Evolutionary conservation across 129 eudicot genomes (phyloP), one percentile per base, ranked within the genome.

Genomic region (Smallanthus sonchifolius): DNA sequence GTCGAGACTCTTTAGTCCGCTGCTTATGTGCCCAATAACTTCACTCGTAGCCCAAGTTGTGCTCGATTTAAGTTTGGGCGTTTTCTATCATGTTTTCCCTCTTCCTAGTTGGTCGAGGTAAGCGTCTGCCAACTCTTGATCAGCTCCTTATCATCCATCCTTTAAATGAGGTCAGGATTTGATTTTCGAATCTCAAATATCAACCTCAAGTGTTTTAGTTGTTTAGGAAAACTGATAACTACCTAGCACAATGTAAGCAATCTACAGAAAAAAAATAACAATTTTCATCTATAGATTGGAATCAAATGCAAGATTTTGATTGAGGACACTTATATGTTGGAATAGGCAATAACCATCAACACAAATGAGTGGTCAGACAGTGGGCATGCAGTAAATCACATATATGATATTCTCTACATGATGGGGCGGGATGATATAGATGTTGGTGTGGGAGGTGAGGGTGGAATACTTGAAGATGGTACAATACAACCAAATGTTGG

Each of bases 361-460:
- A 17, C 95, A 39, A 92, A 92, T 57, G 83, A 86, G 75, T 92
- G 98, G 98, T 84, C 95, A 4, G 59, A 92, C 57, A 84, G 92
- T 6, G 98, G 98, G 16, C 98, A 92, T 65, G 90, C 98, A 3
- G 95, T 89, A 47, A 87, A 92, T 83, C 98, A 92, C 14, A 67
- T 89, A 19, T 92, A 92, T 49, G 96, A 92, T 75, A 56, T 89
- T 9, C 96, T 92, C 65, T 87, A 85, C 84, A 92, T 92, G 98
- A 89, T 89, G 98, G 87, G 83, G 15, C 73, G 95, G 5, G 96
- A 92, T 66, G 98, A 89, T 48, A 43, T 92, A 47, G 82, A 87
- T 14, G 95, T 92, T 68, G 98, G 98, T 8, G 88, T 92, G 9
- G 98, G 98, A 24, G 98, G 98, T 59, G 98, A 92, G 62, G 98